Base-by-base conservation (phyloP, 2,329 filamentous ascomycete species). In the Ophiostoma ips region DNA sequence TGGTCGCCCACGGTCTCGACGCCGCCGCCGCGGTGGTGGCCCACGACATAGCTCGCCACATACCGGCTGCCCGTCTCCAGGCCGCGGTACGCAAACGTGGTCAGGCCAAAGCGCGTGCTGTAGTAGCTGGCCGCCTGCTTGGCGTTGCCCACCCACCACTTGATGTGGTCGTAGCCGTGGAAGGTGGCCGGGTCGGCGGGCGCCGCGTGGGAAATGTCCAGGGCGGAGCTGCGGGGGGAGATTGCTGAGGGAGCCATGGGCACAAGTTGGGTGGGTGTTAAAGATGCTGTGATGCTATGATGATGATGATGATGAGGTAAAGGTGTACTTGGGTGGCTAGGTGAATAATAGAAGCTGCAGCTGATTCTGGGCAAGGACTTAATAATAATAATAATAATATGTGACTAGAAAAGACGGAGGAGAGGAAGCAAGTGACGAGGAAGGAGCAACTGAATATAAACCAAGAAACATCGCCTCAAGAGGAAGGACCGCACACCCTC, bases 111-210 rank as follows among this genome's bases (percentile, higher is more conserved):
- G 57, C 88, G 84, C 11, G 79, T 82, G 58, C 83, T 82, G 69
- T 95, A 95, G 70, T 87, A 95, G 13, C 83, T 77, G 36, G 89
- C 89, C 3, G 88, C 87, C 71, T 95, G 89, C 69, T 95, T 95
- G 59, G 90, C 89, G 63, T 96, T 96, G 63, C 89, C 88, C 30
- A 95, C 90, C 71, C 87, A 95, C 89, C 89, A 95, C 58, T 87
- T 89, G 51, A 95, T 78, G 66, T 95, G 86, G 68, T 95, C 87
- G 65, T 95, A 95, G 62, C 87, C 88, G 54, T 79, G 77, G 70
- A 94, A 89, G 62, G 73, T 75, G 59, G 65, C 66, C 54, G 38
- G 48, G 28, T 21, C 51, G 2, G 40, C 16, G 46, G 37, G 33
- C 28, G 46, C 19, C 4, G 43, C n/a, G n/a, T n/a, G n/a, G n/a